Base-by-base conservation (phyloP, 2,329 filamentous ascomycete genomes). In the Endothia cerciana region DNA sequence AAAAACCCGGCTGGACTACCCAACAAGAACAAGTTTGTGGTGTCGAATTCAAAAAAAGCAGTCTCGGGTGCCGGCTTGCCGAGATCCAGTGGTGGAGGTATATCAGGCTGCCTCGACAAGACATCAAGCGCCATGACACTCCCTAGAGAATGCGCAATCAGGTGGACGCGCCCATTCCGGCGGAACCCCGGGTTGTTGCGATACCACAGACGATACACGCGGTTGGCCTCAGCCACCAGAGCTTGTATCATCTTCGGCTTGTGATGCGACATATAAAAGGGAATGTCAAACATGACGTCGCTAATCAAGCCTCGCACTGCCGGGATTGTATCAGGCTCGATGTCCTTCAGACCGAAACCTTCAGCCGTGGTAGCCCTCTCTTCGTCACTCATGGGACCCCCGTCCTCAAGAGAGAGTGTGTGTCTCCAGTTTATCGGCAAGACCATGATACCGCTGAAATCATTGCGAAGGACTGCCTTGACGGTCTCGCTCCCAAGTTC, bases 251-350 rank as follows among this genome's bases (percentile, higher is more conserved):
- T 98, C 77, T 93, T 97, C 4, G 90, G 87, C 73, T 98, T 97
- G 78, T 98, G 94, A 66, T 96, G 91, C 0, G 94, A 98, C 79
- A 99, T 89, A 79, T 98, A 99, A 75, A 97, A 98, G 0, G 95
- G 95, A 60, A 99, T 94, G 75, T 99, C 95, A 60, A 98, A 90
- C 93, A 99, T 97, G 72, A 99, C 93, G 76, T 99, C 95, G 51
- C 92, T 96, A 68, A 99, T 96, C 74, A 99, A 88, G 73, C 91
- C 92, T 56, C 95, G 89, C n/a, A 99, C 91, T 0, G 92, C 93
- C 0, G 94, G 94, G 38, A 99, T 92, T 0, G 92, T 95, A 51
- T 89, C 87, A 1, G 93, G 94, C 5, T 97, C 97, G 70, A 99
- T 97, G 71, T 98, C 94, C 71, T 94, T 91, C 17, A 99, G 82